Conservation (phyloP, 1,284 basidiomycete species). For the Somion occarium region DNA sequence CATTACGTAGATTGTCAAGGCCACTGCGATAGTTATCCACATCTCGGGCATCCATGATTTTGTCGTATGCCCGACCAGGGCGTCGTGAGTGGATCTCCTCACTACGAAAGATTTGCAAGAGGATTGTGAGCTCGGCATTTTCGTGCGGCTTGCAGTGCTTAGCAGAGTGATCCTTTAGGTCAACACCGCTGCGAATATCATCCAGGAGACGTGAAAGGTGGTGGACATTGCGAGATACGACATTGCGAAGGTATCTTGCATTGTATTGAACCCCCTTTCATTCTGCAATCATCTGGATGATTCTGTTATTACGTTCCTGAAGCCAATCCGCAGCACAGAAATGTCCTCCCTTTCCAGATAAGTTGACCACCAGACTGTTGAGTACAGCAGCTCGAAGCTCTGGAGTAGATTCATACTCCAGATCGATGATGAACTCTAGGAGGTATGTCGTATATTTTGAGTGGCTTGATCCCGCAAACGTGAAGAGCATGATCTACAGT, state of each 20-base stretch:
- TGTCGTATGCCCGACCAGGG: not conserved
- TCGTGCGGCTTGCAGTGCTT: not conserved
- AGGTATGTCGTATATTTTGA: not conserved
- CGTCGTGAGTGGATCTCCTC: not conserved
- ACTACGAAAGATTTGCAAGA: not conserved
- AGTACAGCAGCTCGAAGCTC: not conserved
- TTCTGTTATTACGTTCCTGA: no score
- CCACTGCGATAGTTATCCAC: not conserved
- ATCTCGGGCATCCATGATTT: not conserved
- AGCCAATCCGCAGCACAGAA: no score
- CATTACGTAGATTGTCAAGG: not conserved
- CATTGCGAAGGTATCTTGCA: not conserved
- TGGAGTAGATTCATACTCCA: not conserved
- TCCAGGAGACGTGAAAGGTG: not conserved
- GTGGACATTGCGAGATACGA: not conserved
- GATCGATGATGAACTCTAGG: not conserved
- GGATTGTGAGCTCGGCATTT: not conserved
- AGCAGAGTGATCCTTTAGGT: not conserved
- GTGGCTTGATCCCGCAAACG: constrained; percentile 1
- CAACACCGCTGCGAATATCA: not conserved
- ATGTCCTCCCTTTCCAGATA: no score
- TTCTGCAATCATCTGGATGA: no score
- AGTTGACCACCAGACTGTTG: not conserved
- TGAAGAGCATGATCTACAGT: not conserved
- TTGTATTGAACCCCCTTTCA: no score